Percentiles rank a stretch among this genome's conserved stretches.
Conservation (phyloP, 2,329 filamentous ascomycete species). For the Boeremia lycopersici region DNA sequence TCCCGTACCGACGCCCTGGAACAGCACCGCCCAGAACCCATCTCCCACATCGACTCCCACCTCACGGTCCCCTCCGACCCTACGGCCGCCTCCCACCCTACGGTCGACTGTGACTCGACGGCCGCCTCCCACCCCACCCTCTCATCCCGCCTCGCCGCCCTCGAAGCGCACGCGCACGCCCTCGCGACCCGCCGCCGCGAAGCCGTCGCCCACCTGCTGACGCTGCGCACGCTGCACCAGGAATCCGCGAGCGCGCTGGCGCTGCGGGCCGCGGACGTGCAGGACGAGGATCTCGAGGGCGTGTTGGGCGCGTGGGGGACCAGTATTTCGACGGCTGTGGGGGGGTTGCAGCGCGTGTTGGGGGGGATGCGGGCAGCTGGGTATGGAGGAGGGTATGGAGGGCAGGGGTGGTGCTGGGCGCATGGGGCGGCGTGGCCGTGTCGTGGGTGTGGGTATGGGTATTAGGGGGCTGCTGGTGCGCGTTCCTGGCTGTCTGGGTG, state of each 20-base stretch:
- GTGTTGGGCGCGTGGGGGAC: slow-evolving; percentile 21
- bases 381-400: not conserved
- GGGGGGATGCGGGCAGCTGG: slow-evolving; percentile 8
- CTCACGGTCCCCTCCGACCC: no score
- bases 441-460: slow-evolving; percentile 16
- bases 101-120: no score
- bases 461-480: no score
- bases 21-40: no score
- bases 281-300: slow-evolving; percentile 27
- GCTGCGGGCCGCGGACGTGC: slow-evolving; percentile 20
- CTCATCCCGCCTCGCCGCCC: slow-evolving; percentile 16
- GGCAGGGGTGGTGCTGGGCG: slow-evolving; percentile 12
- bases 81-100: no score
- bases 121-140: no score
- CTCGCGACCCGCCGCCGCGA: slow-evolving; percentile 22
- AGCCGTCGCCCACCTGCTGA: slow-evolving; percentile 23
- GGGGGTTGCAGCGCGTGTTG: slow-evolving; percentile 23
- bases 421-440: slow-evolving; percentile 23
- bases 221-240: slow-evolving; percentile 24
- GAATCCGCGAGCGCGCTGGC: slow-evolving; percentile 28
- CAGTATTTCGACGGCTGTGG: slow-evolving; percentile 21
- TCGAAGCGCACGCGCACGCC: slow-evolving; percentile 18
- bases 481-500: no score
- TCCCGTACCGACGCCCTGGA: no score
- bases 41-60: no score